Base-by-base conservation (phyloP, 2,329 filamentous ascomycete genomes). In the Fusarium sp. region DNA sequence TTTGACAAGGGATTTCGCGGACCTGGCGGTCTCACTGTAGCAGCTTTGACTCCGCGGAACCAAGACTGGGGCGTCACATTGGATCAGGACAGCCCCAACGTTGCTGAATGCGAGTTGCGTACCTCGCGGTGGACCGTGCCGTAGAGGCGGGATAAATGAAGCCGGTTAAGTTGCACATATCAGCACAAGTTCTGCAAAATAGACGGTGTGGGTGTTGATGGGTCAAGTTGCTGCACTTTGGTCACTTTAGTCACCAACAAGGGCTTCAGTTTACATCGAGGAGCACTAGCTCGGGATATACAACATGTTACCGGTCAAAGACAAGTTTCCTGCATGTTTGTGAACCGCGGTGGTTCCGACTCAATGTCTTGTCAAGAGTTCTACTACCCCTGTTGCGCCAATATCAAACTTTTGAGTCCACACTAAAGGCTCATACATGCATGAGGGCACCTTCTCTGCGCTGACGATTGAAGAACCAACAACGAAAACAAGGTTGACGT, bases 171-270 rank as follows among this genome's bases (percentile, higher is more conserved):
- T 23, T 48, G 43, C 49, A 41, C 39, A 45, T 57, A 44, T 36
- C 25, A 48, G 49, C 31, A 35, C 57, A 35, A 42, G 33, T 63
- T 46, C 49, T 43, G 41, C 27, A 35, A 53, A 48, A 58, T 47
- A 63, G 52, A 65, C 43, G 63, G 61, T 61, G 66, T 69, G 60
- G 49, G 51, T 62, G 49, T 63, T 47, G 45, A 38, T 54, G 39
- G 52, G 36, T 44, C 50, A 56, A 52, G 31, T 31, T 49, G 61
- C 55, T 65, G 66, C 66, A 63, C 38, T 51, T 33, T 43, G 33
- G 32, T 48, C 49, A 61, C 36, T 58, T 44, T 58, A 23, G 25
- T 68, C 65, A 69, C 66, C 66, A 68, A 68, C 66, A 63, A 67
- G 48, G 65, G 31, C 49, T 53, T 55, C 23, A 35, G 15, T 47